Conservation (phyloP, 768 basidiomycete species). For the Lentinus brumalis region DNA sequence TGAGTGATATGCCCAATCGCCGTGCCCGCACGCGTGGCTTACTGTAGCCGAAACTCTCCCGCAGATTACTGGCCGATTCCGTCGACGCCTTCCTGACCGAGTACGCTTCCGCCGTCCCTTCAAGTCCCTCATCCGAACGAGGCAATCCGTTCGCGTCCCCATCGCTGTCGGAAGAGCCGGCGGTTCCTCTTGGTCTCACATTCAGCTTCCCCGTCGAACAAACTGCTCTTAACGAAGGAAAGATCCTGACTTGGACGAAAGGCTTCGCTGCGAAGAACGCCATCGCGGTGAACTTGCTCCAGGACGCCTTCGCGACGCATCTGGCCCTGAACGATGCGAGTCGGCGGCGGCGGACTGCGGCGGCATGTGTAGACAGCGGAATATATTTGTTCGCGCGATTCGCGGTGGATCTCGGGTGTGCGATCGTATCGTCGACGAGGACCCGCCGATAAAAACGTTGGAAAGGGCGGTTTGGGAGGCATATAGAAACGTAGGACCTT, state of each 20-base stretch:
- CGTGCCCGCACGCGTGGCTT: background rate
- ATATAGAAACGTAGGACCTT: too few species aligned
- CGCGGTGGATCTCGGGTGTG: too few species aligned
- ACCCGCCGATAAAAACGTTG: too few species aligned
- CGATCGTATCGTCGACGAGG: too few species aligned
- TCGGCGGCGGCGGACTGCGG: too few species aligned
- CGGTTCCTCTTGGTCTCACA: slow-evolving; percentile 81
- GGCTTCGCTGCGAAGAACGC: slow-evolving; percentile 94
- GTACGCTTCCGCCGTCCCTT: slow-evolving; percentile 17
- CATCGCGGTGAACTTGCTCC: slow-evolving; percentile 81
- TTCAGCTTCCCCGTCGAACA: slow-evolving; percentile 99
- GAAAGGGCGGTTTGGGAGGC: too few species aligned
- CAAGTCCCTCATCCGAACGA: slow-evolving; percentile 18
- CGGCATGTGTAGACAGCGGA: too few species aligned
- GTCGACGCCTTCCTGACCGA: slow-evolving; percentile 94
- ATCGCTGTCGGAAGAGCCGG: slow-evolving; percentile 20
- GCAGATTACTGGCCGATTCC: slow-evolving; percentile 83
- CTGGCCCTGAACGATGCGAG: slow-evolving; percentile 92
- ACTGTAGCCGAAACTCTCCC: slow-evolving; percentile 5
- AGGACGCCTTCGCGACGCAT: slow-evolving; percentile 91
- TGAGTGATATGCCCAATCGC: slow-evolving; percentile 32
- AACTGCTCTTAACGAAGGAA: slow-evolving; percentile 87
- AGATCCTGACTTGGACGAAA: slow-evolving; percentile 93
- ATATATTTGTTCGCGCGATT: too few species aligned
- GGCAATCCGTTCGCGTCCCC: slow-evolving; percentile 25